phyloP scores from a whole-genome alignment of 164 flowering plant genomes.

The Liquidambar formosana region DNA sequence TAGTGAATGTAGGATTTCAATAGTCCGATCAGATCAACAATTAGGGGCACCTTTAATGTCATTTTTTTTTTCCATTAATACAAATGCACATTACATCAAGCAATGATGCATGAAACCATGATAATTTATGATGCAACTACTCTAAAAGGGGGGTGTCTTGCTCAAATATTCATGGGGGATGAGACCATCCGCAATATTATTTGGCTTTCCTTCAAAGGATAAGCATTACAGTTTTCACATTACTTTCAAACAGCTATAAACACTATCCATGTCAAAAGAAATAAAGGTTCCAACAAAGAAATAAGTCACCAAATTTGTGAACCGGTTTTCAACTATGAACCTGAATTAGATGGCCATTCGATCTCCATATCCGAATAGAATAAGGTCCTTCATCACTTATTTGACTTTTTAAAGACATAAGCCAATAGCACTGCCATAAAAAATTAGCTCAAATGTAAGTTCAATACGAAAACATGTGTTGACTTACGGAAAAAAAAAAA shows the following conservation, averaged over 20 bases:
- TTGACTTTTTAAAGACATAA: slow-evolving; percentile 59
- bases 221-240: too few relatives aligned
- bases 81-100: too few relatives aligned
- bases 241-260: background rate
- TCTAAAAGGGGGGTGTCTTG: too few relatives aligned
- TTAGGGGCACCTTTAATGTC: too few relatives aligned
- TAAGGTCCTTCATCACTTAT: slow-evolving; percentile 25
- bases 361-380: slow-evolving; percentile 69
- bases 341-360: slow-evolving; percentile 79
- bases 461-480: background rate
- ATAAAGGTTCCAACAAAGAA: background rate
- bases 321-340: slow-evolving; percentile 30
- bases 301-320: slow-evolving; percentile 1
- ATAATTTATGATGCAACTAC: too few relatives aligned
- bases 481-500: background rate
- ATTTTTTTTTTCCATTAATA: too few relatives aligned
- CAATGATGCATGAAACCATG: too few relatives aligned
- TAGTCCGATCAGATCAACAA: too few relatives aligned
- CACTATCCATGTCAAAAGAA: background rate
- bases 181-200: too few relatives aligned
- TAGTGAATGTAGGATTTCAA: too few relatives aligned
- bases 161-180: too few relatives aligned
- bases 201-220: too few relatives aligned
- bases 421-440: slow-evolving; percentile 79
- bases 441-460: background rate